phyloP scores from a whole-genome alignment of 2,329 filamentous ascomycete species.

The Byssothecium circinans region DNA sequence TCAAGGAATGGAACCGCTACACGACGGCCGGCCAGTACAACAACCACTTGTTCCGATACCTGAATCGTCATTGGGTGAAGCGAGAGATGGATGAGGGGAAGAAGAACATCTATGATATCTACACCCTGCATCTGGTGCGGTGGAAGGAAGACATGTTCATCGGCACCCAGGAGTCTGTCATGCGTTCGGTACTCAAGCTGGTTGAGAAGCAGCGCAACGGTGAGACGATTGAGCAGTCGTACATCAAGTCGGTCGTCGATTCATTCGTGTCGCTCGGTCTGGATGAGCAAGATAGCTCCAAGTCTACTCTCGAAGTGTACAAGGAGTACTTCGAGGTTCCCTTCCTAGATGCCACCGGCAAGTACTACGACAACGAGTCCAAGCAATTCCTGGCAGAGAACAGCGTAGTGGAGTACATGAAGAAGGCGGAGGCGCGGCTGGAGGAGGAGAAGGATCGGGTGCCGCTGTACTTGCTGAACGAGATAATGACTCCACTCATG shows the following conservation, averaged over 20 bases:
- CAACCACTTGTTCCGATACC: constrained; percentile 92
- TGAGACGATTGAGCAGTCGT: constrained; percentile 94
- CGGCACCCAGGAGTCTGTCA: constrained; percentile 81
- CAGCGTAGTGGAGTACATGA: constrained; percentile 99
- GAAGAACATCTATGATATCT: constrained; percentile 97
- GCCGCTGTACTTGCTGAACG: constrained; percentile 83
- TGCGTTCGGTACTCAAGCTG: constrained; percentile 90
- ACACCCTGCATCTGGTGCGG: constrained; percentile 91
- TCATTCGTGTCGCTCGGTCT: constrained; percentile 92
- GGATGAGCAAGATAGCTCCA: constrained; percentile 88
- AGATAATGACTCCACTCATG: constrained; percentile 83
- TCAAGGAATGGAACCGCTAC: constrained; percentile 94
- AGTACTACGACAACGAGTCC: constrained; percentile 90
- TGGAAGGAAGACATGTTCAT: constrained; percentile 93
- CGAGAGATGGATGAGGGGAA: constrained; percentile 98
- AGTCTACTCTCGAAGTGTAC: constrained; percentile 95
- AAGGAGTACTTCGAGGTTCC: constrained; percentile 88
- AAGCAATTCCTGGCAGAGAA: constrained; percentile 95
- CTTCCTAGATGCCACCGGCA: constrained; percentile 80
- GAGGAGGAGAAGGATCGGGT: constrained; percentile 95
- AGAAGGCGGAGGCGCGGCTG: constrained; percentile 89
- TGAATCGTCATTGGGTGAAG: constrained; percentile 99
- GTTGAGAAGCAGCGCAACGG: constrained; percentile 97
- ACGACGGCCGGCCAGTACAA: constrained; percentile 96
- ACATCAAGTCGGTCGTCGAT: constrained; percentile 96